Evolutionary conservation across 257 asterid species (phyloP).

Genomic region (Przewalskia tangutica): DNA sequence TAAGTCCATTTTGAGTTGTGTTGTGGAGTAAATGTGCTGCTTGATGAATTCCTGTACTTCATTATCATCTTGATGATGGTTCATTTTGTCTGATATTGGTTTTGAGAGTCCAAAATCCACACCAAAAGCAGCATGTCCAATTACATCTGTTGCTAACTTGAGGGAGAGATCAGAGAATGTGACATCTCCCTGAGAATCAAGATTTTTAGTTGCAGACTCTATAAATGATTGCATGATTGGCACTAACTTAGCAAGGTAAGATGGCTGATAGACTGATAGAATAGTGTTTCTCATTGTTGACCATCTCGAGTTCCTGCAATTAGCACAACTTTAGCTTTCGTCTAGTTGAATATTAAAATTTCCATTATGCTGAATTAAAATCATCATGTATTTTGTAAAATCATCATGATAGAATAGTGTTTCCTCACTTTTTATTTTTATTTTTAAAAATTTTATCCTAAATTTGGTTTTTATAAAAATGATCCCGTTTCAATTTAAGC

Average conservation of each 20-base stretch:
- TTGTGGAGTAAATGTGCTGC: constrained; percentile 83
- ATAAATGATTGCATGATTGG: constrained; percentile 81
- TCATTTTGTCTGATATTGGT: constrained; percentile 12
- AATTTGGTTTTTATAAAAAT: too few relatives aligned
- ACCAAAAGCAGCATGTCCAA: constrained; percentile 91
- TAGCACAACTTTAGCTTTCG: neutral
- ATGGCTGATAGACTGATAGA: constrained; percentile 81
- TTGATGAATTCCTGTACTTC: constrained; percentile 64
- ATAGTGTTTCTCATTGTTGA: constrained; percentile 86
- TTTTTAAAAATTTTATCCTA: too few relatives aligned
- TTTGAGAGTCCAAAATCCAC: constrained; percentile 82
- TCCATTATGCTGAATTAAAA: neutral
- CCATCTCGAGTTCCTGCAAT: constrained; percentile 74
- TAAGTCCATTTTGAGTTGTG: constrained; percentile 91
- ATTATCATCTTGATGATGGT: constrained; percentile 16
- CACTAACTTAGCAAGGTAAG: constrained; percentile 70
- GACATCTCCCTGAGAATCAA: constrained; percentile 44
- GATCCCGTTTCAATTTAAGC: too few relatives aligned
- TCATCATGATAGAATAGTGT: too few relatives aligned
- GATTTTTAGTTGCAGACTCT: constrained; percentile 43
- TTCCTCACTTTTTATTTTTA: too few relatives aligned
- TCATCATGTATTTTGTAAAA: too few relatives aligned
- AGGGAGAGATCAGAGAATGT: constrained; percentile 76
- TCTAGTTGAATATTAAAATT: neutral
- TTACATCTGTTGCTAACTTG: constrained; percentile 77